phyloP scores from a whole-genome alignment of 139 green algal genomes.

The Haematococcus lacustris region DNA sequence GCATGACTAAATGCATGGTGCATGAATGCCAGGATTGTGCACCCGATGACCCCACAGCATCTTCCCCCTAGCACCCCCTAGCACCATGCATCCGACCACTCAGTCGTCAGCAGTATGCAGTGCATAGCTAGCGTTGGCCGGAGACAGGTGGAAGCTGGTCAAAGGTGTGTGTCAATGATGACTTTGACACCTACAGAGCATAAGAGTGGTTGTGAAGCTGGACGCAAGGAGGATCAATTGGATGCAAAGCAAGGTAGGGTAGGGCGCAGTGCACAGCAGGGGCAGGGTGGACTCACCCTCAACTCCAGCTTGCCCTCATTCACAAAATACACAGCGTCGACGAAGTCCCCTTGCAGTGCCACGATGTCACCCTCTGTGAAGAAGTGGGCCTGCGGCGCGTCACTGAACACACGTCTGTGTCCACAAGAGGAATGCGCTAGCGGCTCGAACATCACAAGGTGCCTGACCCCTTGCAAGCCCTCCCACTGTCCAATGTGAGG shows the following conservation, averaged over 20 bases:
- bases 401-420: slow-evolving; percentile 1
- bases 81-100: background rate
- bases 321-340: slow-evolving; percentile 14
- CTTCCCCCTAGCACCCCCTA: background rate
- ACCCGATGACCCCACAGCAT: background rate
- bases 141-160: too few relatives aligned
- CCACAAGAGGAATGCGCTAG: background rate
- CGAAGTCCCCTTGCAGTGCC: slow-evolving; percentile 16
- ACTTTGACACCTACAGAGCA: background rate
- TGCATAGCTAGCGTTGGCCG: background rate
- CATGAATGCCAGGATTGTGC: background rate
- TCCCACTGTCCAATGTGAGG: background rate
- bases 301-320: slow-evolving; percentile 14
- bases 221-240: background rate
- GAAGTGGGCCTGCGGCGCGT: slow-evolving; percentile 1
- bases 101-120: background rate
- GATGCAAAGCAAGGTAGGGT: background rate
- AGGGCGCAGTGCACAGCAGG: background rate
- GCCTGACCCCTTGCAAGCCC: background rate
- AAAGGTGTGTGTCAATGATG: too few relatives aligned
- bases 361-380: slow-evolving; percentile 11
- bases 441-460: background rate
- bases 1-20: background rate
- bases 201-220: background rate
- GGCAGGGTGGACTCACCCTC: background rate